Conservation (phyloP, 345 rosid species). For the Pistacia vera region DNA sequence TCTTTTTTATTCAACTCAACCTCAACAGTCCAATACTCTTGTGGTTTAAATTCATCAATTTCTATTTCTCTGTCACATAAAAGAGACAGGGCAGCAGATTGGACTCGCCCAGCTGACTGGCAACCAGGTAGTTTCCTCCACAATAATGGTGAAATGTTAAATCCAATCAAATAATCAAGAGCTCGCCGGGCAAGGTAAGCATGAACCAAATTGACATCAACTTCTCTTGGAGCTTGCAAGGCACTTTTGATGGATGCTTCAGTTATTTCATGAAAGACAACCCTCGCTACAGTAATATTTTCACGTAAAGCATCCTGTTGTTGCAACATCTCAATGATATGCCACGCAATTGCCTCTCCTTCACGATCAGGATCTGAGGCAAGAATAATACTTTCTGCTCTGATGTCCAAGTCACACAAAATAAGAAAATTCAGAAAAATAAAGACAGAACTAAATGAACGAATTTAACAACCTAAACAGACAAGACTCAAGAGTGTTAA, state of each 20-base stretch:
- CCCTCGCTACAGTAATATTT: slow-evolving; percentile 77
- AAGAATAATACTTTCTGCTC: slow-evolving; percentile 93
- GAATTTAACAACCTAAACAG: slow-evolving; percentile 3
- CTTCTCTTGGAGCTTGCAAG: slow-evolving; percentile 77
- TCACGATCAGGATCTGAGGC: slow-evolving; percentile 99
- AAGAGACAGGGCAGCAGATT: slow-evolving; percentile 94
- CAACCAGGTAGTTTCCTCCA: slow-evolving; percentile 99
- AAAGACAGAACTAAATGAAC: slow-evolving; percentile 16
- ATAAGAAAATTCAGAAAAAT: slow-evolving; percentile 35
- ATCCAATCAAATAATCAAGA: slow-evolving; percentile 95
- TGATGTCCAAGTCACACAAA: slow-evolving; percentile 54
- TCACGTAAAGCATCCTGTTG: slow-evolving; percentile 89
- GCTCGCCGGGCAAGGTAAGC: slow-evolving; percentile 97
- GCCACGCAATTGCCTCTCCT: slow-evolving; percentile 99
- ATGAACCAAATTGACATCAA: slow-evolving; percentile 83
- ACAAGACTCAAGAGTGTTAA: slow-evolving; percentile 1
- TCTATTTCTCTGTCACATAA: slow-evolving; percentile 91
- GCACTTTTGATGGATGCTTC: slow-evolving; percentile 85
- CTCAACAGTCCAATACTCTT: slow-evolving; percentile 82
- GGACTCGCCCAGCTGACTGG: slow-evolving; percentile 98
- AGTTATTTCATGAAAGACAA: slow-evolving; percentile 95
- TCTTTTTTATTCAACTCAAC: slow-evolving; percentile 48
- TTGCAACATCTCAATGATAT: slow-evolving; percentile 93
- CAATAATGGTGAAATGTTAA: slow-evolving; percentile 88
- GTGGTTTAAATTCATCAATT: slow-evolving; percentile 82